Evolutionary conservation across 257 asterid genomes (phyloP).

Genomic region (Fraxinus cuspidata): DNA sequence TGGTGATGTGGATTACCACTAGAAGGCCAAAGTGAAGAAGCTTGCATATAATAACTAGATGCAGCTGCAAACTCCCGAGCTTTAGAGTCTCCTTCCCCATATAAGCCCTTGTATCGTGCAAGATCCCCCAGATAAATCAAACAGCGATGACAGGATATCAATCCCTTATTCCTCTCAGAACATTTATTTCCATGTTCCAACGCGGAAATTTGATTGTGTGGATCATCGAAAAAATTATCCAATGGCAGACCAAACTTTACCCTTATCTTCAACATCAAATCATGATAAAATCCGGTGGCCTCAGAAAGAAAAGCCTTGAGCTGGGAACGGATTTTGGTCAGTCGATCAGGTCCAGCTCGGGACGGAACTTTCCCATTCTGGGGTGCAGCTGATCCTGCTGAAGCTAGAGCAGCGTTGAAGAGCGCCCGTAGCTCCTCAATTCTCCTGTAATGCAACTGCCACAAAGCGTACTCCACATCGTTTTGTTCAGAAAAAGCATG

Average conservation of each 20-base stretch:
- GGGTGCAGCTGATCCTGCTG: conserved; percentile 57
- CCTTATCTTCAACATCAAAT: conserved; percentile 81
- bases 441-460: conserved; percentile 93
- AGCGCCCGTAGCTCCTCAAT: conserved; percentile 85
- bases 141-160: conserved; percentile 88
- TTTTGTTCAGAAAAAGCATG: conserved; percentile 82
- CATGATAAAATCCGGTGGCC: conserved; percentile 94
- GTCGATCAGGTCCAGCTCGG: conserved; percentile 69
- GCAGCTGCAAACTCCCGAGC: conserved; percentile 88
- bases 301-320: conserved; percentile 85
- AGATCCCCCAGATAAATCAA: conserved; percentile 93
- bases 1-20: conserved; percentile 97
- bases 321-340: conserved; percentile 76
- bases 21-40: conserved; percentile 85
- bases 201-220: conserved; percentile 51
- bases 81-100: conserved; percentile 87
- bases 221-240: conserved; percentile 66
- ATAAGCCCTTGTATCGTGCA: conserved; percentile 90
- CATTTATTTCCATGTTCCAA: conserved; percentile 67
- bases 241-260: conserved; percentile 77
- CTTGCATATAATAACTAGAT: conserved; percentile 84
- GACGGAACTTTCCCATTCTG: conserved; percentile 69
- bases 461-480: conserved; percentile 78
- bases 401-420: conserved; percentile 62
- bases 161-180: conserved; percentile 67